Base-by-base conservation (phyloP, 495 filamentous ascomycete species). In the Cenococcum geophilum region DNA sequence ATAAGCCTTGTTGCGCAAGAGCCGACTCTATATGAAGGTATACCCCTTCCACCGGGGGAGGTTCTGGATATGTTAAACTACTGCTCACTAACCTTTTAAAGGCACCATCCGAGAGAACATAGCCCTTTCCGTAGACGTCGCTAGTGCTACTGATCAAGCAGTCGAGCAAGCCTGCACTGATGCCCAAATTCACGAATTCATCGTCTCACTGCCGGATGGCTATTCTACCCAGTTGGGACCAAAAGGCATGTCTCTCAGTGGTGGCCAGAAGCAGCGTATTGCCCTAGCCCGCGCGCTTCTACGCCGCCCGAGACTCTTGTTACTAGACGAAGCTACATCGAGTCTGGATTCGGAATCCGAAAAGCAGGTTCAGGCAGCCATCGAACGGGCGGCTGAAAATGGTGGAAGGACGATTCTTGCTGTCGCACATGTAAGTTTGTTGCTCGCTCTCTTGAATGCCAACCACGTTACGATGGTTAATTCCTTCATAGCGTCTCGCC, bases 221-320 rank as follows among this genome's bases (percentile, higher is more conserved):
- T 87, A 92, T 73, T 77, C 80, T 65, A 95, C 89, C 11, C 66
- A 86, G 14, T 86, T 91, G 34, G 89, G 89, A 25, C 86, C 78
- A 48, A 91, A 90, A 70, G 89, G 89, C 55, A 79, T 83, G 56
- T 84, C 89, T 74, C 77, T 95, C 21, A 89, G 86, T 6, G 88
- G 91, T 40, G 89, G 89, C 5, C 89, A 95, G 71, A 91, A 90
- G 66, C 89, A 95, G 70, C 85, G 89, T 50, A 81, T 95, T 4
- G 88, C 88, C 6, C 88, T 86, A 57, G 88, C 88, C 23, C 78
- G 86, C 18, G 89, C 90, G 36, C 75, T 92, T 43, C 78, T 89
- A 50, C 79, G 89, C 45, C 77, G 87, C 71, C 83, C 89, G 53
- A 82, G 84, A 73, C 75, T 89, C 42, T 75, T 89, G 2, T 80